Conservation (phyloP, 345 rosid genomes). For the Gossypium arboreum region DNA sequence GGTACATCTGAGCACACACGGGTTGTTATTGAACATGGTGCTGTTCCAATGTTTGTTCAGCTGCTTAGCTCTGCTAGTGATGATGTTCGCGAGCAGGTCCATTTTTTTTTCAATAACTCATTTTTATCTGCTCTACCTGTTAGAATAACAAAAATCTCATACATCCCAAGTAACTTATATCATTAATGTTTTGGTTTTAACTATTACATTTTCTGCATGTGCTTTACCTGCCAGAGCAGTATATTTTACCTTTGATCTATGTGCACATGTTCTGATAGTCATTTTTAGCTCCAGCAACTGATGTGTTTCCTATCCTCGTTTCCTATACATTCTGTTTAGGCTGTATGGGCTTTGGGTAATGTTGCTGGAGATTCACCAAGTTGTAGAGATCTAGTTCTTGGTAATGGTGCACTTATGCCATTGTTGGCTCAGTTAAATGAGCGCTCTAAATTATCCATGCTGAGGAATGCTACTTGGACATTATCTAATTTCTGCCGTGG, state of each 20-base stretch:
- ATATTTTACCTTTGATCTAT: not conserved
- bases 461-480: conserved; percentile 79
- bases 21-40: conserved; percentile 77
- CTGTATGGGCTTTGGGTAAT: conserved; percentile 80
- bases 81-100: conserved; percentile 87
- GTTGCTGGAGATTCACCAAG: conserved; percentile 75
- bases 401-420: conserved; percentile 59
- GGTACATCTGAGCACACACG: conserved; percentile 79
- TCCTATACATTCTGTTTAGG: conserved; percentile 29
- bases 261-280: conserved; percentile 23
- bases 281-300: not conserved
- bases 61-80: conserved; percentile 77
- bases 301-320: not conserved
- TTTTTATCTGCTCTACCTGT: conserved; percentile 4
- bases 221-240: not conserved
- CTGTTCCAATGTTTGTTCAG: conserved; percentile 74
- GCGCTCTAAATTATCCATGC: conserved; percentile 62
- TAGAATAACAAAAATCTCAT: not conserved
- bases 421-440: conserved; percentile 63
- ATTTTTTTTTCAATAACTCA: conserved; percentile 17
- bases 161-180: not conserved
- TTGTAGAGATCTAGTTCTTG: conserved; percentile 71
- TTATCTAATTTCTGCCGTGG: conserved; percentile 73
- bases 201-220: not conserved
- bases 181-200: not conserved